phyloP scores from a whole-genome alignment of 768 basidiomycete genomes.

The Xerocomus spinulosus region DNA sequence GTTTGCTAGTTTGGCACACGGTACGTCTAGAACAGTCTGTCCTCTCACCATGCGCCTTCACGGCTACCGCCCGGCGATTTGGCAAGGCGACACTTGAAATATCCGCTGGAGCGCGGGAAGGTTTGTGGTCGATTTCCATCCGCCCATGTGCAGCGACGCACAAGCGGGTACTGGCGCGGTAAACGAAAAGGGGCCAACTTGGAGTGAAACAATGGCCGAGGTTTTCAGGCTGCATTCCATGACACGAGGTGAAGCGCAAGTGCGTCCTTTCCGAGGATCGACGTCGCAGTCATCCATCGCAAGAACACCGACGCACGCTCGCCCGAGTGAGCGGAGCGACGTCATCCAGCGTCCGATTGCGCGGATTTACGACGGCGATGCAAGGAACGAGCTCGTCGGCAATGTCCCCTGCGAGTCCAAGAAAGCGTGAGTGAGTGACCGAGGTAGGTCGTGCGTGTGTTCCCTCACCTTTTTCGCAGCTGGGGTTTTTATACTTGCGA shows the following conservation, averaged over 20 bases:
- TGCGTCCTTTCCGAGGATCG: slow-evolving; percentile 38
- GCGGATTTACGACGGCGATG: slow-evolving; percentile 32
- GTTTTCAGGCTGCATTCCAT: too few relatives aligned
- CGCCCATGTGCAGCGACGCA: too few relatives aligned
- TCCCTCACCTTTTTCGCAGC: slow-evolving; percentile 10
- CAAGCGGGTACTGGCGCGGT: too few relatives aligned
- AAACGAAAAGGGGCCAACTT: too few relatives aligned
- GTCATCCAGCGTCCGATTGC: slow-evolving; percentile 27
- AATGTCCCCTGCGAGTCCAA: slow-evolving; percentile 5
- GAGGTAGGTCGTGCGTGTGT: slow-evolving; percentile 2
- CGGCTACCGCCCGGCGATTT: too few relatives aligned
- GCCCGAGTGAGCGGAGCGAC: slow-evolving; percentile 25
- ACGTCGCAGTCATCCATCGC: slow-evolving; percentile 78
- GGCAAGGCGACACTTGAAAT: too few relatives aligned
- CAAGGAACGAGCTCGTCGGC: slow-evolving; percentile 21
- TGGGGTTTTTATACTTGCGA: slow-evolving; percentile 15
- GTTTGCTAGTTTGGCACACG: too few relatives aligned
- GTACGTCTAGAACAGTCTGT: too few relatives aligned
- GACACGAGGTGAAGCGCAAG: slow-evolving; percentile 11
- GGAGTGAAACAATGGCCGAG: too few relatives aligned
- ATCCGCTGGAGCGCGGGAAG: too few relatives aligned
- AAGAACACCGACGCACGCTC: slow-evolving; percentile 41
- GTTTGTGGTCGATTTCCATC: too few relatives aligned
- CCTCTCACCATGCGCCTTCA: too few relatives aligned
- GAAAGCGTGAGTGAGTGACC: slow-evolving; percentile 1